Conservation (phyloP, 2,329 filamentous ascomycete species). For the Harringtonia lauricola region DNA sequence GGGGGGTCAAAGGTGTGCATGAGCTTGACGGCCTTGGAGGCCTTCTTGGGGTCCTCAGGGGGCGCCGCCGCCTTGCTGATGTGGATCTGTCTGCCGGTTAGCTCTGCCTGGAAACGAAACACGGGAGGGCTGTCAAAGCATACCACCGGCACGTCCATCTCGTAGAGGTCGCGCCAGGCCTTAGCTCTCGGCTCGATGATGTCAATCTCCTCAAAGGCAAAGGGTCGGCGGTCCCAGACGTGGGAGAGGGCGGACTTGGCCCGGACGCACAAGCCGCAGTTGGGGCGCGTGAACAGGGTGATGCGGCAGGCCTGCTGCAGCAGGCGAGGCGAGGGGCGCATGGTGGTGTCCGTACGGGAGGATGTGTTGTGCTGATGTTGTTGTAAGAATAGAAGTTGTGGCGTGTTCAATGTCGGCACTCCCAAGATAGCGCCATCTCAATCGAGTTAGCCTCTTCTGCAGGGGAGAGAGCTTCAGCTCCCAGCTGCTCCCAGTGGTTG, state of each 20-base stretch:
- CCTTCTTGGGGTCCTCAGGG: conserved; percentile 41
- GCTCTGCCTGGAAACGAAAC: too few species aligned
- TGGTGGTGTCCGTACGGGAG: conserved; percentile 15
- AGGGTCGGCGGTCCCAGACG: conserved; percentile 56
- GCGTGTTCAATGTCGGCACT: too few species aligned
- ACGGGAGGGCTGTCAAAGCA: too few species aligned
- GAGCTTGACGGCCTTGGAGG: conserved; percentile 53
- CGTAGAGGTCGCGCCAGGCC: conserved; percentile 62
- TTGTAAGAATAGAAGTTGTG: too few species aligned
- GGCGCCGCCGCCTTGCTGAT: conserved; percentile 45
- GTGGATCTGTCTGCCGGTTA: too few species aligned
- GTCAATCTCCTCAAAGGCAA: conserved; percentile 59
- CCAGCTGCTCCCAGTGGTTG: too few species aligned
- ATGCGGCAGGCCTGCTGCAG: conserved; percentile 48
- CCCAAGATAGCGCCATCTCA: too few species aligned
- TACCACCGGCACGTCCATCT: conserved; percentile 75
- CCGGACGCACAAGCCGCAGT: conserved; percentile 59
- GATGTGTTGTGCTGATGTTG: not conserved
- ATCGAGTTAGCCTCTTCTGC: too few species aligned
- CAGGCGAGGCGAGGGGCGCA: conserved; percentile 40
- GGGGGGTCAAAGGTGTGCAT: conserved; percentile 67
- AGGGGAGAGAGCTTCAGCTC: too few species aligned
- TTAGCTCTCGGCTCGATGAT: conserved; percentile 52
- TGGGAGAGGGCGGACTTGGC: conserved; percentile 58
- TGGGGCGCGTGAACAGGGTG: conserved; percentile 63